Evolutionary conservation across 2,329 filamentous ascomycete species (phyloP), one percentile per base, ranked within the genome.

Genomic region (Fusarium sp.): DNA sequence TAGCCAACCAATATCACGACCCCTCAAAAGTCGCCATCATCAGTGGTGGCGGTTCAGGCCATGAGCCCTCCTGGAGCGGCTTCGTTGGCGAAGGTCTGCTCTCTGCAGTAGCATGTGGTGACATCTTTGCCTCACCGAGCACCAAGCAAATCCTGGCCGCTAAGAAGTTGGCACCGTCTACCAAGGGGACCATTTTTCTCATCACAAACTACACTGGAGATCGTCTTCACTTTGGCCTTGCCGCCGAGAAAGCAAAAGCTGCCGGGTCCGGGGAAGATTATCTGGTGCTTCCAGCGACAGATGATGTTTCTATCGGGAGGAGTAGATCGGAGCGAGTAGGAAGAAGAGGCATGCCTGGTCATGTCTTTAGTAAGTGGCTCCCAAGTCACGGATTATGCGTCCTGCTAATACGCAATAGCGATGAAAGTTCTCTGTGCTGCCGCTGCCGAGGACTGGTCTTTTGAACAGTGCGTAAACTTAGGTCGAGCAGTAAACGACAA

Each of bases 31-130:
- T 44, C 5, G 42, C 15, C n/a, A 24, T 44, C 15, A 44, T 44
- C 15, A 44, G 42, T 3, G n/a, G 42, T 7, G 42, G 42, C 10
- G 42, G 42, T 44, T 44, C 42, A 13, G 42, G n/a, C n/a, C n/a
- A 44, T 18, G n/a, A 44, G 6, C n/a, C 41, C 9, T 44, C 41
- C 9, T 44, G 41, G 41, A 44, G 41, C 0, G 41, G 41, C 0
- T 44, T 44, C n/a, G 41, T 44, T 0, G n/a, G n/a, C 0, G 41
- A 44, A 24, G 41, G 41, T 2, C 41, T 44, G 0, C 41, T 44
- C 41, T 44, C 41, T 24, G 41, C 41, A 18, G 41, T 44, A 44
- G 41, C 41, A 24, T 44, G 41, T 12, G n/a, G 41, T 17, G 41
- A 44, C 7, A 44, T 44, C 1, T 44, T 44, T 17, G 41, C 41